Conservation (phyloP, 140 eudicot genomes). For the Stevia rebaudiana region DNA sequence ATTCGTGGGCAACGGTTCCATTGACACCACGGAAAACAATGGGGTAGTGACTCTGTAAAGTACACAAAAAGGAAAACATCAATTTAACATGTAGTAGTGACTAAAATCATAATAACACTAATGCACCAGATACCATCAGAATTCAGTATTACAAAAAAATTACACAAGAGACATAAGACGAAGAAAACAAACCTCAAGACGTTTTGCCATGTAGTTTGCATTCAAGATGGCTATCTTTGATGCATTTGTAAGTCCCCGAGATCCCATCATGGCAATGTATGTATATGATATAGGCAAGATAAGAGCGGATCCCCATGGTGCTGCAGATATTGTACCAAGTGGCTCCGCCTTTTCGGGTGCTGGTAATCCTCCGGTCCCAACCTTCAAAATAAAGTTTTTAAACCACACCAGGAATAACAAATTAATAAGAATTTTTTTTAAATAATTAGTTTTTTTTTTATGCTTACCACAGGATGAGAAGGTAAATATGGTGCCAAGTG, state of each 20-base stretch:
- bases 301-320: conserved; percentile 99
- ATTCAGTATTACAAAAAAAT: not conserved
- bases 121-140: conserved; percentile 7
- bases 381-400: conserved; percentile 29
- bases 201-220: conserved; percentile 97
- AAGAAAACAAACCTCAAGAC: conserved; percentile 66
- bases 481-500: conserved; percentile 95
- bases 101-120: conserved; percentile 1
- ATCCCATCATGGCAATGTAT: conserved; percentile 99
- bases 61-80: conserved; percentile 13
- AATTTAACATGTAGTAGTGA: conserved; percentile 5
- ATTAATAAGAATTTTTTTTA: not conserved
- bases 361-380: conserved; percentile 88
- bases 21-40: conserved; percentile 96
- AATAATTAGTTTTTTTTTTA: not conserved
- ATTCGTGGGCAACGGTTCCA: conserved; percentile 97
- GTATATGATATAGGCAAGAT: conserved; percentile 94
- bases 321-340: conserved; percentile 97
- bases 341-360: conserved; percentile 66
- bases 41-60: conserved; percentile 75
- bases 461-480: conserved; percentile 93
- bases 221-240: conserved; percentile 93
- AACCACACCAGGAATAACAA: conserved; percentile 12
- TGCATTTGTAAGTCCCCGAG: conserved; percentile 83
- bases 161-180: not conserved